Conservation (phyloP, 495 filamentous ascomycete genomes). For the Copromyces sp. region DNA sequence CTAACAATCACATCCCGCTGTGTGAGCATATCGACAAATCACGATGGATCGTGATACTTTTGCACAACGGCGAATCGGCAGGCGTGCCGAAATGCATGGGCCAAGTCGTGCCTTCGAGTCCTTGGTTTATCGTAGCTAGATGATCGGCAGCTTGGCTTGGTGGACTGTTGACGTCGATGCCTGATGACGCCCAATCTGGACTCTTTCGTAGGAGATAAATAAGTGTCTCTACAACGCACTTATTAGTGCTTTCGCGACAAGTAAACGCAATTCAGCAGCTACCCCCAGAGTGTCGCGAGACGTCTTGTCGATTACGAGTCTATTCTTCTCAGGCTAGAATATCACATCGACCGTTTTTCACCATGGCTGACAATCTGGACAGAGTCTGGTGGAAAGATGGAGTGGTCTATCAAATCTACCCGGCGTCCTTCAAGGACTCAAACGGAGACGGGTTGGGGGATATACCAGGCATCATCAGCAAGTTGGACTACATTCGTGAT, state of each 20-base stretch:
- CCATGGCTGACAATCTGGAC: constrained; percentile 3
- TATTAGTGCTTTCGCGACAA: neutral
- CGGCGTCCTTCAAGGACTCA: constrained; percentile 56
- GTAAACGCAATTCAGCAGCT: neutral
- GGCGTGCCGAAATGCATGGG: neutral
- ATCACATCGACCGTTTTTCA: neutral
- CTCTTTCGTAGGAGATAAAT: neutral
- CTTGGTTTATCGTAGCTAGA: neutral
- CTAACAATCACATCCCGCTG: neutral
- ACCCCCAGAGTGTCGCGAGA: neutral
- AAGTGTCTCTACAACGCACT: neutral
- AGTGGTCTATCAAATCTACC: constrained; percentile 61
- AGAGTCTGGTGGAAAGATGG: constrained; percentile 32
- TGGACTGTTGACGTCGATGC: neutral
- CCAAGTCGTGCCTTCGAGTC: neutral
- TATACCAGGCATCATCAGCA: constrained; percentile 55
- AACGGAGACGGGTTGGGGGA: constrained; percentile 60
- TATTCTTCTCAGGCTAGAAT: neutral
- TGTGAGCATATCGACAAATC: neutral
- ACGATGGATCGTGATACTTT: neutral
- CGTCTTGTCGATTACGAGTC: neutral
- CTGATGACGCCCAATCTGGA: neutral
- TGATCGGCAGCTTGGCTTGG: neutral
- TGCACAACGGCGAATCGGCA: neutral
- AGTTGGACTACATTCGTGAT: constrained; percentile 54